Conservation (phyloP, 129 eudicot species). For the Helianthus tuberosus region DNA sequence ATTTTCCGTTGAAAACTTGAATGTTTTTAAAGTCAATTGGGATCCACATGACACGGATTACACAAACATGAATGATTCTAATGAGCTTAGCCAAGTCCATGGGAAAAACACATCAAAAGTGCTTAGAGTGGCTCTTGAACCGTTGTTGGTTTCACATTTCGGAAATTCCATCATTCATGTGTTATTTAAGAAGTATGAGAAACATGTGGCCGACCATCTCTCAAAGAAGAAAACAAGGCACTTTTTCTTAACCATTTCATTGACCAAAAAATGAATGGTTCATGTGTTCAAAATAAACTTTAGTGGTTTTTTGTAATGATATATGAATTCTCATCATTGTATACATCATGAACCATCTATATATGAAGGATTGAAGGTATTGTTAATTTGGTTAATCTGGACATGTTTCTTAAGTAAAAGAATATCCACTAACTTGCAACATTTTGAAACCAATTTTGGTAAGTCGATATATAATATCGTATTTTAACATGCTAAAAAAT, state of each 20-base stretch:
- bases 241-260: conserved; percentile 20
- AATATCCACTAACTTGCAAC: too few species aligned
- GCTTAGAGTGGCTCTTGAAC: conserved; percentile 23
- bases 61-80: not conserved
- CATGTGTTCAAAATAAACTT: not conserved
- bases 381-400: too few species aligned
- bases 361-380: too few species aligned
- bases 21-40: not conserved
- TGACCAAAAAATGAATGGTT: conserved; percentile 12
- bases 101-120: conserved; percentile 7
- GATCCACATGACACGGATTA: not conserved
- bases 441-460: too few species aligned
- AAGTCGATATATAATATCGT: too few species aligned
- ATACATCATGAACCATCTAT: too few species aligned
- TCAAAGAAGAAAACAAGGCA: not conserved
- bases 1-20: not conserved
- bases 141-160: conserved; percentile 27
- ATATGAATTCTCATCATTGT: too few species aligned
- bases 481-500: too few species aligned
- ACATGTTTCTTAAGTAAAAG: too few species aligned
- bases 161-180: conserved; percentile 25
- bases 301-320: too few species aligned
- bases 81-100: not conserved
- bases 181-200: conserved; percentile 15
- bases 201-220: conserved; percentile 2